Base-by-base conservation (phyloP, 768 basidiomycete genomes). In the Dacryopinax primogenitus region DNA sequence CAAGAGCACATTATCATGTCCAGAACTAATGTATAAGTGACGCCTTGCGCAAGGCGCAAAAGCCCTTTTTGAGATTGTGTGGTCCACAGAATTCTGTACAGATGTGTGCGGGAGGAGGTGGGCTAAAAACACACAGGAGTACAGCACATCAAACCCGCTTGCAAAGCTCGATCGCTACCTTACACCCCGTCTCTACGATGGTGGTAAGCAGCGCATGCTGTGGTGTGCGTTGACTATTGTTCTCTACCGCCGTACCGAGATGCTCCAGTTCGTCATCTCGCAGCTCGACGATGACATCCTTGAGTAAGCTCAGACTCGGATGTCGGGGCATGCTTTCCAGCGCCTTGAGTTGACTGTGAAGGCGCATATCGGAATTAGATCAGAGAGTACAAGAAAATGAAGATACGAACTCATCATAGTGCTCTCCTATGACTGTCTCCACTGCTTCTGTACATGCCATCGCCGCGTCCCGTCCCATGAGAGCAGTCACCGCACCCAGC, bases 371-470 rank as follows among this genome's bases (percentile, higher is more conserved):
- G n/a, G n/a, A n/a, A n/a, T n/a, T n/a, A n/a, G n/a, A n/a, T n/a
- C n/a, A n/a, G n/a, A n/a, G 12, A 23, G 28, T 15, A 41, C 33
- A 15, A 61, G 26, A 39, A n/a, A n/a, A n/a, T n/a, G n/a, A 32
- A 21, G 15, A n/a, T 13, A 81, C 90, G 72, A 73, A 95, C 94
- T 96, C 92, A 73, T 97, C 91, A 71, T 98, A 98, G 75, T 98
- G 94, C 74, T 98, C 94, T 39, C 94, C 94, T 63, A 98, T 98
- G 65, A 92, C 92, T 0, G 94, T 96, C 74, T 98, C 94, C 21
- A 98, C 93, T 0, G 94, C 94, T 74, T 98, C 94, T 0, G 94
- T 98, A 71, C 94, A 97, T 4, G 94, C 94, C 94, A 98, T 98
- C 0, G 94, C 92, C 13, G 93, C 92, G 69, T 96, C 88, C 72